Evolutionary conservation across 805 yeast species (phyloP).

Genomic region (Hanseniaspora nectarophila): DNA sequence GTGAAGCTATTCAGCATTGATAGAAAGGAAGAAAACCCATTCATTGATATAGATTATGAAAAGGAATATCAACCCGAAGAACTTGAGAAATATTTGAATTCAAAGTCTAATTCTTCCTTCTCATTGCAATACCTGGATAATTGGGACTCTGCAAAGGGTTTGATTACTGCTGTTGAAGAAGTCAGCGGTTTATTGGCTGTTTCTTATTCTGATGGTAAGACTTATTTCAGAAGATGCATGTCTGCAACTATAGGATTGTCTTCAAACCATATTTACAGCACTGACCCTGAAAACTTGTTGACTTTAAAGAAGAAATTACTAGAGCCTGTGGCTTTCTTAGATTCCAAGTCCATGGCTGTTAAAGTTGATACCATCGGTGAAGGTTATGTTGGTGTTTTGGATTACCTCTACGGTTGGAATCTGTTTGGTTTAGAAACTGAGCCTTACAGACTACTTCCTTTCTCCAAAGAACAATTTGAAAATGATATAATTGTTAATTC

Average conservation of each 20-base stretch:
- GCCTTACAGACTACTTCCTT: constrained; percentile 70
- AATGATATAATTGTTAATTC: constrained; percentile 51
- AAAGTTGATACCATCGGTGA: constrained; percentile 66
- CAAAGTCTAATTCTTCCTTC: constrained; percentile 34
- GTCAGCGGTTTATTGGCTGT: constrained; percentile 10
- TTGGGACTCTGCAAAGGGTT: constrained; percentile 56
- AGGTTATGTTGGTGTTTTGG: constrained; percentile 71
- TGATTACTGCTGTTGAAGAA: constrained; percentile 7
- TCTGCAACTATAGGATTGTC: constrained; percentile 11
- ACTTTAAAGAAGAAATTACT: constrained; percentile 16
- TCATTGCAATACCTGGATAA: constrained; percentile 29
- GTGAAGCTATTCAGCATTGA: constrained; percentile 17
- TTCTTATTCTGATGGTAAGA: constrained; percentile 22
- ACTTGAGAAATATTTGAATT: constrained; percentile 23
- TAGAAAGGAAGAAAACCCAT: constrained; percentile 10
- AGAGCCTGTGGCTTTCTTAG: constrained; percentile 80
- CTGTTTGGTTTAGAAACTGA: constrained; percentile 87
- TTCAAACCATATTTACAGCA: constrained; percentile 1
- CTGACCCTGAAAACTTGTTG: not conserved
- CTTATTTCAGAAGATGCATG: constrained; percentile 21
- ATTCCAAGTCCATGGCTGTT: constrained; percentile 68
- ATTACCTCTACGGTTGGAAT: constrained; percentile 57
- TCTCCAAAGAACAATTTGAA: constrained; percentile 61
- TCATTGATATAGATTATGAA: constrained; percentile 11
- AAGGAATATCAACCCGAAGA: constrained; percentile 8